Percentiles rank a stretch among this genome's conserved stretches.
Evolutionary conservation across 1,284 basidiomycete species (phyloP).

Genomic region (Anthracocystis setariae): DNA sequence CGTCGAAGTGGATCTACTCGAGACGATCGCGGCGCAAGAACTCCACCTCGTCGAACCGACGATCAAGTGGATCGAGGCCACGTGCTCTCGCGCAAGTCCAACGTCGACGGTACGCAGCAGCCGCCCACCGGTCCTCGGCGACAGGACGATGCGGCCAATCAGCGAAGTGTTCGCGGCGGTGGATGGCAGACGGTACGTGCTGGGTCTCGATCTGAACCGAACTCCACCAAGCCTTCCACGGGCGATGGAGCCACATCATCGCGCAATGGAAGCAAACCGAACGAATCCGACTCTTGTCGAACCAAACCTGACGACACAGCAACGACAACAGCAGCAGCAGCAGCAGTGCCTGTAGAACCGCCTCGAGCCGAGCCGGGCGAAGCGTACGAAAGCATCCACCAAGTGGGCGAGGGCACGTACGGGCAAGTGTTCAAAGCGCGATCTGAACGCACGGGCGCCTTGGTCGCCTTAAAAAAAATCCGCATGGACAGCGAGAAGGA

Average conservation of each 20-base stretch:
- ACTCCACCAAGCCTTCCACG: slow-evolving; percentile 1
- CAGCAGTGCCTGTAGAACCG: slow-evolving; percentile 7
- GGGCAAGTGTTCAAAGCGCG: slow-evolving; percentile 99
- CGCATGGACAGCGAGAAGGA: slow-evolving; percentile 97
- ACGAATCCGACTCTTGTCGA: slow-evolving; percentile 2
- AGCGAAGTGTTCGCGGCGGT: slow-evolving; percentile 31
- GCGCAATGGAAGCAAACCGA: slow-evolving; percentile 3
- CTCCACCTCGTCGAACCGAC: slow-evolving; percentile 9
- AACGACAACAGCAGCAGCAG: too few relatives aligned
- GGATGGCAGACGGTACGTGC: slow-evolving; percentile 43
- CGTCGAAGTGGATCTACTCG: not conserved
- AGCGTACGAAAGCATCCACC: slow-evolving; percentile 86
- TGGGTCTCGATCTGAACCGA: slow-evolving; percentile 17
- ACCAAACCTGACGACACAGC: not conserved
- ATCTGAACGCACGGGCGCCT: slow-evolving; percentile 77
- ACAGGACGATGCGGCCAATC: slow-evolving; percentile 25
- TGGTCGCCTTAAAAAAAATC: slow-evolving; percentile 95
- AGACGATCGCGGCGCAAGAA: slow-evolving; percentile 15
- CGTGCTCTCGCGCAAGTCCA: slow-evolving; percentile 29
- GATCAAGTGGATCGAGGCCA: slow-evolving; percentile 26
- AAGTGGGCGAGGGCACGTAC: slow-evolving; percentile 98
- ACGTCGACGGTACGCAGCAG: slow-evolving; percentile 19
- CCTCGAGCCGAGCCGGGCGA: slow-evolving; percentile 63
- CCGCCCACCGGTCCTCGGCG: slow-evolving; percentile 28
- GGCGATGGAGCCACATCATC: too few relatives aligned